Evolutionary conservation across 2,329 filamentous ascomycete species (phyloP), one percentile per base, ranked within the genome.

Genomic region (Juglanconis oblonga): DNA sequence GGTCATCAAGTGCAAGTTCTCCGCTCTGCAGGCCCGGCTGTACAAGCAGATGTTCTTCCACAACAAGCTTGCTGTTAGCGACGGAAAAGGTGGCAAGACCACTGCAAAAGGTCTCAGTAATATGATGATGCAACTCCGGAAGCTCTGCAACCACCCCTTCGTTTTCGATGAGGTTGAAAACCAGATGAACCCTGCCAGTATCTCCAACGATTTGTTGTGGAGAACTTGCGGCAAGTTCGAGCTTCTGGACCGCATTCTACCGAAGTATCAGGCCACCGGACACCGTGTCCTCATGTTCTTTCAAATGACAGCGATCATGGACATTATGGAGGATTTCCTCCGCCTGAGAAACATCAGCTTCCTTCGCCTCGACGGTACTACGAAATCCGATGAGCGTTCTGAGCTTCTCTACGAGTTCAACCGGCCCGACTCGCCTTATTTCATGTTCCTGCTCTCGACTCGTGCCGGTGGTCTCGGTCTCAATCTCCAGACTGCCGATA

Each of bases 231-330:
- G 95, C 71, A 99, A 99, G 77, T 99, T 99, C 69, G 95, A 99
- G 78, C 82, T 99, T 35, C 82, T 99, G 32, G 95, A 99, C 73
- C 85, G 95, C 55, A 82, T 99, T 63, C 75, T 99, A 64, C 95
- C 95, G 51, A 99, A 99, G 77, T 98, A 99, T 75, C 86, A 91
- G 67, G 87, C 84, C 3, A 93, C 91, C 1, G 92, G 92, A 14
- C 95, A 99, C 85, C 90, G 95, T 75, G 92, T 98, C 33, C 82
- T 99, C 73, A 98, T 99, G 90, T 99, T 99, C 84, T 99, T 99
- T 83, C 95, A 99, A 74, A 99, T 99, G 95, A 99, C 95, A 4
- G 93, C 96, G 64, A 99, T 99, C 72, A 99, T 99, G 95, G 97
- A 99, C 76, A 99, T 99, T 70, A 98, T 99, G 95, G 95, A 99